These are phyloP conservation scores for Sporisorium iseilematis-ciliati DNA, from an alignment of 1,284 basidiomycete species.

Conservation along the genomic window DNA sequence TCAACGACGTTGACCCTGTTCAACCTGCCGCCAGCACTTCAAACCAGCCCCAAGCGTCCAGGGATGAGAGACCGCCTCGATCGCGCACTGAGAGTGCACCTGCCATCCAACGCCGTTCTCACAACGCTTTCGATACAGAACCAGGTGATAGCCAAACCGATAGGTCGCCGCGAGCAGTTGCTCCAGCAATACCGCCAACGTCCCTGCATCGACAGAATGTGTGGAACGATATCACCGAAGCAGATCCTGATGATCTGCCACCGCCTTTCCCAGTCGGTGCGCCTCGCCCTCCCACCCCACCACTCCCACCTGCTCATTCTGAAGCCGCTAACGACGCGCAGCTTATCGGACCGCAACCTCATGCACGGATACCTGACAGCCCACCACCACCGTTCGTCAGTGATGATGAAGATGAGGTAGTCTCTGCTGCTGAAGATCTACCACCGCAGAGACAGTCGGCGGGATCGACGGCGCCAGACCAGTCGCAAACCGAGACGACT, in stretches of 20 bases:
- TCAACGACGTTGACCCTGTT: conserved; percentile 12
- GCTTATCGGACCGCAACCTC: conserved; percentile 42
- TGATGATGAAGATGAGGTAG: conserved; percentile 41
- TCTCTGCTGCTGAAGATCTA: not conserved
- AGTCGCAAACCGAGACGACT: not conserved
- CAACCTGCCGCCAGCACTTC: not conserved
- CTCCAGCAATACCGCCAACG: conserved; percentile 13
- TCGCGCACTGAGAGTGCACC: conserved; percentile 45
- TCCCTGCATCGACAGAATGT: conserved; percentile 53
- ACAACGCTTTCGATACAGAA: conserved; percentile 22
- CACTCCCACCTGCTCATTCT: conserved; percentile 36
- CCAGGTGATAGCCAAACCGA: not conserved
- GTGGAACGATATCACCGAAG: conserved; percentile 54
- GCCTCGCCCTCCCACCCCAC: conserved; percentile 41
- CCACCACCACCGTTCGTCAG: conserved; percentile 60
- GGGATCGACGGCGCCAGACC: not conserved
- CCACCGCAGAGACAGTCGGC: not conserved
- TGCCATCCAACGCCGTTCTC: conserved; percentile 21
- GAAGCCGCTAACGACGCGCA: conserved; percentile 31
- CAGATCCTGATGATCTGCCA: conserved; percentile 53
- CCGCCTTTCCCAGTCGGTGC: conserved; percentile 54
- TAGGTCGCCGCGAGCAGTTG: not conserved
- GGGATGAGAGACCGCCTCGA: conserved; percentile 3
- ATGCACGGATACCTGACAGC: conserved; percentile 45
- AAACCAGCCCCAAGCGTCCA: not conserved